These are phyloP conservation scores for Neoascochyta sp. DNA, from an alignment of 2,329 filamentous ascomycete species.

Conservation along the genomic window DNA sequence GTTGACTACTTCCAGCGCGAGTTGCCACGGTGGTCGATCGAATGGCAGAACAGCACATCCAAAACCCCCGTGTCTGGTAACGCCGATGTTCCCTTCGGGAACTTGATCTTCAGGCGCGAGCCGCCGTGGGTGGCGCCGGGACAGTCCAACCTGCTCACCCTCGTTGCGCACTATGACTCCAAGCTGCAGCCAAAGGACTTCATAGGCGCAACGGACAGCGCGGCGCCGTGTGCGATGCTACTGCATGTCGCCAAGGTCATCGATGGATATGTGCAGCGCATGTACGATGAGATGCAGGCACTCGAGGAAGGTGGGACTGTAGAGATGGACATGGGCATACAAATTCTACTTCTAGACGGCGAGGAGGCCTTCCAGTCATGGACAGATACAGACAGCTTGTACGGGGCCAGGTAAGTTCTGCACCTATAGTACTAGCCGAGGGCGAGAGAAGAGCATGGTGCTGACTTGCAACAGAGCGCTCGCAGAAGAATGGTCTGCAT, in stretches of 20 bases:
- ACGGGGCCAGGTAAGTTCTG: constrained; percentile 69
- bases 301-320: constrained; percentile 52
- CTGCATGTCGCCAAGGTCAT: constrained; percentile 80
- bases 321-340: constrained; percentile 76
- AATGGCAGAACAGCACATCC: constrained; percentile 86
- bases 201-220: constrained; percentile 89
- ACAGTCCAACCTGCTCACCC: constrained; percentile 73
- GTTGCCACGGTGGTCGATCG: constrained; percentile 74
- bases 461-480: constrained; percentile 51
- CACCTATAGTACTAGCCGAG: background rate
- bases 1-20: constrained; percentile 71
- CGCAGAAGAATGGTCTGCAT: constrained; percentile 74
- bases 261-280: constrained; percentile 72
- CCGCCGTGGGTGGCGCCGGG: constrained; percentile 75
- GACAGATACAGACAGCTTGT: constrained; percentile 78
- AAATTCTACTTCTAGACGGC: constrained; percentile 86
- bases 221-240: constrained; percentile 89
- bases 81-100: constrained; percentile 73
- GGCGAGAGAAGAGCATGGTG: background rate
- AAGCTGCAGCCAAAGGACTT: constrained; percentile 78
- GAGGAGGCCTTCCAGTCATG: constrained; percentile 87
- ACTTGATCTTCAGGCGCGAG: constrained; percentile 81
- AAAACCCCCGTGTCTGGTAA: constrained; percentile 73
- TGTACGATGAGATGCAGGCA: constrained; percentile 71
- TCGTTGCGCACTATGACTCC: constrained; percentile 93